Evolutionary conservation across 1,139 yeast genomes (phyloP), one percentile per base, ranked within the genome.

Genomic region (Protomyces inundatus): DNA sequence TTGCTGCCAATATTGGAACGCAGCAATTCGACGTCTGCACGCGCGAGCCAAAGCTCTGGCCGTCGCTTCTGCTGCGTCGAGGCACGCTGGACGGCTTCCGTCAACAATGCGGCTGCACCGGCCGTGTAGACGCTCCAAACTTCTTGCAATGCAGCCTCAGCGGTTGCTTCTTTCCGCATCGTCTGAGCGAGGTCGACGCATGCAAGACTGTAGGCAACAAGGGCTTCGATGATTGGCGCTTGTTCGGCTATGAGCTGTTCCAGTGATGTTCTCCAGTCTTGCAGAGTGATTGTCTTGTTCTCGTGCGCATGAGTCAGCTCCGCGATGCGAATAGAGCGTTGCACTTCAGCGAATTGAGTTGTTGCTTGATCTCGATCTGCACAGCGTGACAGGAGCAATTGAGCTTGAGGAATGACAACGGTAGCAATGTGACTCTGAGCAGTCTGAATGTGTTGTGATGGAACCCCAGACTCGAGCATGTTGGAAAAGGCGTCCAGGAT

Each of bases 11-110:
- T 35, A 14, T 55, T n/a, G 9, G 48, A 36, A 10, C 62, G 55
- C 4, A 58, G 53, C 34, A 58, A 33, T 58, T 58, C 62, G n/a
- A 52, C 45, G 33, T 58, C 62, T 6, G 54, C 62, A n/a, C 54
- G 53, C 12, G 62, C 40, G 36, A 58, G 39, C 42, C 32, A 58
- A 39, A 58, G 14, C 3, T 40, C 16, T 5, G 62, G 62, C 16
- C 55, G 45, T 42, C 54, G 53, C 16, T n/a, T 14, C 9, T 16
- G 42, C 7, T 33, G 10, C 10, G 14, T 23, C 3, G 23, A 5
- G 50, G 54, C 45, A 34, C 6, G 35, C n/a, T 36, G 37, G 36
- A 58, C 54, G 7, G 62, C 62, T 9, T 7, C 36, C 12, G 55
- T 58, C 45, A 58, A 32, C 35, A 51, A 56, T 4, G 48, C 42